Percentiles rank a stretch among this genome's conserved stretches.
These are phyloP conservation scores for Neurospora sp. DNA, from an alignment of 495 filamentous ascomycete genomes.

Conservation along the genomic window DNA sequence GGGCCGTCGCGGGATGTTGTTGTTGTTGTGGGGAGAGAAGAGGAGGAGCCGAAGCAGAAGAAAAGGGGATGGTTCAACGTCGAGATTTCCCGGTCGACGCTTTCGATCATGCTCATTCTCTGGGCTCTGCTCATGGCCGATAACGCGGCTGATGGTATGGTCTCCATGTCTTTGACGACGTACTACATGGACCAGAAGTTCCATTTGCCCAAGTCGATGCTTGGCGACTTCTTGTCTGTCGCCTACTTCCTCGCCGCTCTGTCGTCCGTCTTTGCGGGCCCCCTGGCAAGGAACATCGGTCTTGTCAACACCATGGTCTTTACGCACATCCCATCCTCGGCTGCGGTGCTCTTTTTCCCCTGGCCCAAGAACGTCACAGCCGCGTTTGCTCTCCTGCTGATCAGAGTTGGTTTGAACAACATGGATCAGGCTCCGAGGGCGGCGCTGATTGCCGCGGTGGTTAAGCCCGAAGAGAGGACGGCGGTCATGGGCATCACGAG, in stretches of 20 bases:
- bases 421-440: conserved; percentile 82
- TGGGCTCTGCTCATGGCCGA: conserved; percentile 72
- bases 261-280: conserved; percentile 62
- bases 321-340: conserved; percentile 34
- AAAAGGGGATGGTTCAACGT: conserved; percentile 28
- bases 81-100: conserved; percentile 43
- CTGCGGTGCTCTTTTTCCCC: conserved; percentile 31
- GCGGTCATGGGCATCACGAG: conserved; percentile 69
- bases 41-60: background rate
- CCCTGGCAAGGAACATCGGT: conserved; percentile 66
- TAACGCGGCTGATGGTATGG: conserved; percentile 69
- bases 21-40: background rate
- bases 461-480: conserved; percentile 66
- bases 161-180: conserved; percentile 58
- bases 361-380: conserved; percentile 31
- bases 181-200: conserved; percentile 77
- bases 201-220: conserved; percentile 51
- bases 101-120: conserved; percentile 54
- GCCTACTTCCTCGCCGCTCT: conserved; percentile 22
- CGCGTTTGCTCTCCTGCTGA: conserved; percentile 51
- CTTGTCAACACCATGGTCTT: conserved; percentile 53
- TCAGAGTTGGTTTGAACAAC: conserved; percentile 46
- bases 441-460: conserved; percentile 67
- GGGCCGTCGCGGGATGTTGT: conserved; percentile 5
- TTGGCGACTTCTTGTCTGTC: conserved; percentile 28